Conservation (phyloP, 1,284 basidiomycete species). For the Rhodotorula glutinis region DNA sequence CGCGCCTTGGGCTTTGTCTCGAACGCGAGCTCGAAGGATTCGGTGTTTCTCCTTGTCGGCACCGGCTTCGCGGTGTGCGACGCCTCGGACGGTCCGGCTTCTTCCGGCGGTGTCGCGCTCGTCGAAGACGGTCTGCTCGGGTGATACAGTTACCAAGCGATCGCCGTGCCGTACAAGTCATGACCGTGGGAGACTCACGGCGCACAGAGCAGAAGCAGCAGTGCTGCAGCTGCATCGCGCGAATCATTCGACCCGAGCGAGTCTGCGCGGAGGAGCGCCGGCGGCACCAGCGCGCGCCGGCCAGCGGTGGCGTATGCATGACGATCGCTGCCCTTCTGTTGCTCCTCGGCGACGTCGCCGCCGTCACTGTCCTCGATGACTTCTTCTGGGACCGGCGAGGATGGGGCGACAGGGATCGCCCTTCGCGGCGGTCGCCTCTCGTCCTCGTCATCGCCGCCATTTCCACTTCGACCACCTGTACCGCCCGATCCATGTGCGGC, state of each 20-base stretch:
- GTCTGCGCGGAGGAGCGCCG: background rate
- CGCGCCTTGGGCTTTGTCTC: too few species aligned
- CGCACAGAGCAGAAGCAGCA: constrained; percentile 11
- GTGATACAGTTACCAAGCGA: too few species aligned
- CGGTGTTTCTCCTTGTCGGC: too few species aligned
- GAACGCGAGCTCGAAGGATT: too few species aligned
- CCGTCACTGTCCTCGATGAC: background rate
- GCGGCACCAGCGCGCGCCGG: background rate
- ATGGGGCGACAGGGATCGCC: constrained; percentile 4
- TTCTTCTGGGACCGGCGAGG: background rate
- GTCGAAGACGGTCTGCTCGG: background rate
- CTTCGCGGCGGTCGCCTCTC: background rate
- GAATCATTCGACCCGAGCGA: constrained; percentile 2
- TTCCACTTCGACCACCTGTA: background rate
- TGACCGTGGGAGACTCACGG: constrained; percentile 1
- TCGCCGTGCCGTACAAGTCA: background rate
- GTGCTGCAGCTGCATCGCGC: constrained; percentile 7
- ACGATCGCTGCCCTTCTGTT: constrained; percentile 6
- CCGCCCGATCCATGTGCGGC: background rate
- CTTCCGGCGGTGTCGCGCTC: background rate
- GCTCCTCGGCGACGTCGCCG: constrained; percentile 8
- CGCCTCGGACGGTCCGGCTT: too few species aligned
- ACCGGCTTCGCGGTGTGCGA: too few species aligned
- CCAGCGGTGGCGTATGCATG: background rate
- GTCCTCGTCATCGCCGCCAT: constrained; percentile 5